Conservation (phyloP, 2,329 filamentous ascomycete species). For the Canariomyces notabilis region DNA sequence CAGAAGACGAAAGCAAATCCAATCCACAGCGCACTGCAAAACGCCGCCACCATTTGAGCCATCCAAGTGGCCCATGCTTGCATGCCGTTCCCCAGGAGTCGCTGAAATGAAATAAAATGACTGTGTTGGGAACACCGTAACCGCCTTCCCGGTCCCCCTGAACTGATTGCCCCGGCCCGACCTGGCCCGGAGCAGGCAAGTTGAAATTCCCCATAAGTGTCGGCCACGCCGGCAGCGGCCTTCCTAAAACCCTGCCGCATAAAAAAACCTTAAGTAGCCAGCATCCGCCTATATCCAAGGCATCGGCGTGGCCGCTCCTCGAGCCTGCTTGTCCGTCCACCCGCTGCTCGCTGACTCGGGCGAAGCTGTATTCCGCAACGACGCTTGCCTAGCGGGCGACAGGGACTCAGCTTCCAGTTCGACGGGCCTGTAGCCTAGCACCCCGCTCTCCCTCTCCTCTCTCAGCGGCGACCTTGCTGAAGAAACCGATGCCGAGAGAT, state of each 20-base stretch:
- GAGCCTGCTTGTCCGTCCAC: constrained; percentile 18
- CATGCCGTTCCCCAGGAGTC: too few species aligned
- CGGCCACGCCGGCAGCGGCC: neutral
- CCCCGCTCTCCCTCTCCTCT: constrained; percentile 2
- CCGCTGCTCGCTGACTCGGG: constrained; percentile 14
- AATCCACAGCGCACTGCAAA: too few species aligned
- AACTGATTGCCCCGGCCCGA: neutral
- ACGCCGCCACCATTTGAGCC: too few species aligned
- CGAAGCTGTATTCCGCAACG: constrained; percentile 12
- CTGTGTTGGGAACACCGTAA: too few species aligned
- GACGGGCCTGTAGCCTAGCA: constrained; percentile 6
- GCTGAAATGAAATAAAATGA: too few species aligned
- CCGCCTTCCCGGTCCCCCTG: too few species aligned
- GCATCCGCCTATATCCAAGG: constrained; percentile 13
- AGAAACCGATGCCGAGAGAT: constrained; percentile 5
- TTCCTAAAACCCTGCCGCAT: neutral
- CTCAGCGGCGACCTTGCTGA: neutral
- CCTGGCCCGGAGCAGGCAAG: too few species aligned
- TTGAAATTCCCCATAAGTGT: neutral
- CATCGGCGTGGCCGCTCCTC: constrained; percentile 9
- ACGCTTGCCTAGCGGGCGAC: neutral
- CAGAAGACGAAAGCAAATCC: too few species aligned
- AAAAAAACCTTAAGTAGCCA: too few species aligned
- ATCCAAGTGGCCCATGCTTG: too few species aligned
- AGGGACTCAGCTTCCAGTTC: constrained; percentile 15